Base-by-base conservation (phyloP, 345 rosid species). In the Corchorus capsularis region DNA sequence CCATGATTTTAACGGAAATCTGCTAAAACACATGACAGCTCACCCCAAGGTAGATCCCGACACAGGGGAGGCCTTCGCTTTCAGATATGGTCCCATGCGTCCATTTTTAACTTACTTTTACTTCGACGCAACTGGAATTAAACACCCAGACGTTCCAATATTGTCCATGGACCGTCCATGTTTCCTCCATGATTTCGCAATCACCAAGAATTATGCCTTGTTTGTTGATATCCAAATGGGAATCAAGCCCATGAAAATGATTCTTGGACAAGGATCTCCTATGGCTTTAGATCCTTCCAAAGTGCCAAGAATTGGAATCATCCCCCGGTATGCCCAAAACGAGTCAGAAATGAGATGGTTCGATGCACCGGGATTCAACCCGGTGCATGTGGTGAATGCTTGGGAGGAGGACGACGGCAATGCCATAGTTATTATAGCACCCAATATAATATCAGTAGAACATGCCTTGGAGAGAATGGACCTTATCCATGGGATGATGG, bases 41-140 rank as follows among this genome's bases (percentile, higher is more conserved):
- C 71, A 67, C 71, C 71, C 71, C 37, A 67, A 67, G 55, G 37
- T 67, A 13, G 71, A 67, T 6, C 55, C 55, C 14, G 54, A 67
- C 17, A 67, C 19, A 0, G 55, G 55, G n/a, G 71, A 67, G 71
- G 11, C 19, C 34, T 46, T 67, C 22, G 71, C 71, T 46, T 67
- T 67, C 55, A 14, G 55, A 0, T 67, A 46, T 5, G 11, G 71
- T 27, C 71, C 55, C 0, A 13, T 67, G 0, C 55, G 19, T 47
- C 71, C 71, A 13, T 67, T 46, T 22, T 19, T 67, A 22, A 67
- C 71, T 20, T 67, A 67, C n/a, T 67, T 67, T 14, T 22, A 67
- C 71, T 22, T 46, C 35, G 39, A 67, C 16, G 55, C 55, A 32
- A 22, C 46, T 0, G 71, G 71, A 46, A 46, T 46, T 0, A 67